Evolutionary conservation across 1,139 yeast species (phyloP).

Genomic region (Hemisphaericaspora lyxosophila): DNA sequence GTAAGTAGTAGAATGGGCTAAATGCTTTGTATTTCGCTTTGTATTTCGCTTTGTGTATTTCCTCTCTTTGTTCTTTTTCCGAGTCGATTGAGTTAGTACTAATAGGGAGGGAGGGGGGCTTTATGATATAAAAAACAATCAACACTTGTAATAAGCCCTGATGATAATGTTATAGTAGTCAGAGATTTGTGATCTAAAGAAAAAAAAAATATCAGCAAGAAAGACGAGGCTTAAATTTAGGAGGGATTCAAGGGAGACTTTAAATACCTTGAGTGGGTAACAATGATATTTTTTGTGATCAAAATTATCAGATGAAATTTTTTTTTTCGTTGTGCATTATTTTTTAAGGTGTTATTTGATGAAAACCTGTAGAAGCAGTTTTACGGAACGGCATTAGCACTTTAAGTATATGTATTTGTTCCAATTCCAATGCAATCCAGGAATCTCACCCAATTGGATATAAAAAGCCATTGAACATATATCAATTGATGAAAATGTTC

Average conservation of each 20-base stretch:
- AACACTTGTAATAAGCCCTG: not conserved
- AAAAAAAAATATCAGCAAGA: not conserved
- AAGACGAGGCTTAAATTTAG: constrained; percentile 1
- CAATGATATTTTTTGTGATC: not conserved
- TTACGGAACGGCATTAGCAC: too few relatives aligned
- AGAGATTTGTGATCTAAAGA: not conserved
- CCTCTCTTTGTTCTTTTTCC: constrained; percentile 2
- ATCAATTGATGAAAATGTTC: too few relatives aligned
- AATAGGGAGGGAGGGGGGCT: not conserved
- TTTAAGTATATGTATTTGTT: too few relatives aligned
- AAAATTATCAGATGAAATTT: not conserved
- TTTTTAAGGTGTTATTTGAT: too few relatives aligned
- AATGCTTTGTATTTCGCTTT: too few relatives aligned
- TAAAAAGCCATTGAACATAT: too few relatives aligned
- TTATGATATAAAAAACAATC: not conserved
- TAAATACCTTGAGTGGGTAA: not conserved
- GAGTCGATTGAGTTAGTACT: not conserved
- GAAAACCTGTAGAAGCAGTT: too few relatives aligned
- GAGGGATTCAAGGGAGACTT: not conserved
- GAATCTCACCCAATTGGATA: too few relatives aligned
- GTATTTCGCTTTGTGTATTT: not conserved
- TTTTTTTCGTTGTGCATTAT: not conserved
- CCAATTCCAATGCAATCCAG: too few relatives aligned
- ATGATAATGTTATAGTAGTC: not conserved
- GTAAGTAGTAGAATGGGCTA: too few relatives aligned